Conservation (phyloP, 2,329 filamentous ascomycete genomes). For the Colletotrichum tanaceti region DNA sequence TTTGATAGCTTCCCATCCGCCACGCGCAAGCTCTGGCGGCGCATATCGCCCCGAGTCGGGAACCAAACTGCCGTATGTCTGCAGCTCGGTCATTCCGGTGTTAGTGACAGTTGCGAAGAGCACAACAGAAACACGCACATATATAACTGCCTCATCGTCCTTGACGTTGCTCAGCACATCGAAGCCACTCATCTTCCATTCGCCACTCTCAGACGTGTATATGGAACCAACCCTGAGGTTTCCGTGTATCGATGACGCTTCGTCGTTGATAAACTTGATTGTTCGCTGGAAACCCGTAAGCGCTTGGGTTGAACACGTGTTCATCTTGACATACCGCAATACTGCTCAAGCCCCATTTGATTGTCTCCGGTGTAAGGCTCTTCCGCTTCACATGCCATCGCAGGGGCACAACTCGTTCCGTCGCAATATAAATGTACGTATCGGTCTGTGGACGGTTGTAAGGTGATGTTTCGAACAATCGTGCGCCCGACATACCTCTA, state of each 20-base stretch:
- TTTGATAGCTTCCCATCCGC: conserved; percentile 93
- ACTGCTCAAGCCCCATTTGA: conserved; percentile 94
- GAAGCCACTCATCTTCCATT: conserved; percentile 97
- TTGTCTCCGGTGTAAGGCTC: conserved; percentile 88
- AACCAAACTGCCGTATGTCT: conserved; percentile 88
- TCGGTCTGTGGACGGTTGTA: conserved; percentile 74
- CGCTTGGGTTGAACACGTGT: neutral
- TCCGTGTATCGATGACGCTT: conserved; percentile 91
- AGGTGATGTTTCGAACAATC: conserved; percentile 41
- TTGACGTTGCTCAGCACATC: conserved; percentile 95
- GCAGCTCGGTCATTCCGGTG: neutral
- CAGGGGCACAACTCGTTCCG: conserved; percentile 87
- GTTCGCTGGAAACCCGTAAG: conserved; percentile 71
- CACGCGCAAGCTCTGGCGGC: conserved; percentile 85
- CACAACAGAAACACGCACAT: conserved; percentile 50
- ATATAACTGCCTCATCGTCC: conserved; percentile 93
- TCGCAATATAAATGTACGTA: conserved; percentile 94
- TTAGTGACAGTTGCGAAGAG: conserved; percentile 29
- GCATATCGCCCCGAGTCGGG: conserved; percentile 88
- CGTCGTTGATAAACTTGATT: conserved; percentile 94
- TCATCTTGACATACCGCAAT: conserved; percentile 71
- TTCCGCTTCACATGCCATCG: conserved; percentile 91
- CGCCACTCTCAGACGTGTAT: conserved; percentile 94
- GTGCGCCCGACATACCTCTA: conserved; percentile 72
- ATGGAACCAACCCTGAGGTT: conserved; percentile 86